Evolutionary conservation across 331 rosid species (phyloP).

Genomic region (Acacia concinna): DNA sequence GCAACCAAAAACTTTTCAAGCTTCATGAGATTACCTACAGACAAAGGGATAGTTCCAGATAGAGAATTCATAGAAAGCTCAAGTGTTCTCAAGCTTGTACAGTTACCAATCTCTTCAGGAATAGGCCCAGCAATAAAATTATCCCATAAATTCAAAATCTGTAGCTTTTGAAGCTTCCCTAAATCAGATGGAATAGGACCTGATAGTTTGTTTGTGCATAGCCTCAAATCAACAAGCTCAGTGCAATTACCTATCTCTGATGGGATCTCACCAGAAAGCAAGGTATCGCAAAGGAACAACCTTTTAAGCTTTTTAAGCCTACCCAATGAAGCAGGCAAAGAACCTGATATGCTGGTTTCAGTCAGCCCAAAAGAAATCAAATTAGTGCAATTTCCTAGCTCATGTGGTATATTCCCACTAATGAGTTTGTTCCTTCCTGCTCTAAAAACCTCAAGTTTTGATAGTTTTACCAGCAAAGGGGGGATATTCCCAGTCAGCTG

Average conservation of each 20-base stretch:
- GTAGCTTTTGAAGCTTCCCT: constrained; percentile 58
- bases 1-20: constrained; percentile 60
- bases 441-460: constrained; percentile 44
- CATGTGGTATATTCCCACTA: constrained; percentile 51
- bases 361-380: constrained; percentile 54
- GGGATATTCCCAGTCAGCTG: constrained; percentile 44
- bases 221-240: constrained; percentile 54
- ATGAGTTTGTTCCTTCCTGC: constrained; percentile 55
- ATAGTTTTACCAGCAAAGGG: constrained; percentile 41
- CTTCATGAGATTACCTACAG: constrained; percentile 43
- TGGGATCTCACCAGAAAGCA: constrained; percentile 65
- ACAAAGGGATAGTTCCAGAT: constrained; percentile 56
- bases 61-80: constrained; percentile 58
- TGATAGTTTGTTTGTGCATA: constrained; percentile 51
- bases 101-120: constrained; percentile 59
- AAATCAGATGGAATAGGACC: constrained; percentile 58
- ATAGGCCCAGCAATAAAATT: constrained; percentile 53
- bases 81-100: constrained; percentile 51
- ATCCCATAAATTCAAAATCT: constrained; percentile 52
- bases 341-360: constrained; percentile 50
- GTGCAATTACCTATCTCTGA: constrained; percentile 60
- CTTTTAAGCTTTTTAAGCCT: constrained; percentile 50
- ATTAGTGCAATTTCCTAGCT: constrained; percentile 52
- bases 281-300: constrained; percentile 52
- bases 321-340: constrained; percentile 61